These are phyloP conservation scores for Elsinoe australis DNA, from an alignment of 2,329 filamentous ascomycete genomes.

Conservation along the genomic window DNA sequence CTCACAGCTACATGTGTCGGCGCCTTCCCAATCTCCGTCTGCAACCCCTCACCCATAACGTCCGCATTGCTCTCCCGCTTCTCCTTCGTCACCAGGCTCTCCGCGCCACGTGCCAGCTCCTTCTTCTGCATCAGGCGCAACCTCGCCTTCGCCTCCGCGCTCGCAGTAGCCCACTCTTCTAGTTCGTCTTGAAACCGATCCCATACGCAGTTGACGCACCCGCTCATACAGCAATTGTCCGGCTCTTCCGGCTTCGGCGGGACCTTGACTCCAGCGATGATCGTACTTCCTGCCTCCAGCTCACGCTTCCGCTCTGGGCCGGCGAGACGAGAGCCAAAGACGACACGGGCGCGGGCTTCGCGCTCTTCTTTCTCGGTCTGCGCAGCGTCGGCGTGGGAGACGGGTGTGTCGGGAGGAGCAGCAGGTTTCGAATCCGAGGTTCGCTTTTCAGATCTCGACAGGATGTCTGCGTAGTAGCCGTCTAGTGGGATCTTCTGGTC, in stretches of 20 bases:
- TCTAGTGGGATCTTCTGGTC: constrained; percentile 20
- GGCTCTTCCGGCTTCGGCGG: constrained; percentile 82
- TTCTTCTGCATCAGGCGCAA: constrained; percentile 30
- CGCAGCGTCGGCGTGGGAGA: constrained; percentile 29
- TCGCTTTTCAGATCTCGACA: constrained; percentile 18
- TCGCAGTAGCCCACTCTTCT: constrained; percentile 72
- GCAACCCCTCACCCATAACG: constrained; percentile 26
- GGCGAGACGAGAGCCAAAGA: constrained; percentile 74
- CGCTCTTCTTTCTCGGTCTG: constrained; percentile 48
- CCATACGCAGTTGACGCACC: constrained; percentile 97
- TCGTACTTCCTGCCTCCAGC: constrained; percentile 51
- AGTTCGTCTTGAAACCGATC: constrained; percentile 84
- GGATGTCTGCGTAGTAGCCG: constrained; percentile 24
- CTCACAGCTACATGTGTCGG: constrained; percentile 48
- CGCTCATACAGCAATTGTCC: constrained; percentile 98
- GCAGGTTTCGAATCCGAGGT: constrained; percentile 16
- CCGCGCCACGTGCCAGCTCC: constrained; percentile 9
- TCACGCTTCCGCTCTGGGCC: constrained; percentile 62
- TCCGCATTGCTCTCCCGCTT: constrained; percentile 23
- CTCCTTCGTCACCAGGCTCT: constrained; percentile 24
- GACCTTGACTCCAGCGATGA: constrained; percentile 71
- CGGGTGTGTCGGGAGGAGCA: constrained; percentile 26
- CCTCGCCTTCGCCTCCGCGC: constrained; percentile 54
- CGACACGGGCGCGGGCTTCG: constrained; percentile 54
- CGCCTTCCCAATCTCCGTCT: constrained; percentile 33